A percentile compares a stretch with the other conserved stretches of the same genome.
Evolutionary conservation across 805 yeast genomes (phyloP).

Genomic region (Metschnikowia lochheadii): DNA sequence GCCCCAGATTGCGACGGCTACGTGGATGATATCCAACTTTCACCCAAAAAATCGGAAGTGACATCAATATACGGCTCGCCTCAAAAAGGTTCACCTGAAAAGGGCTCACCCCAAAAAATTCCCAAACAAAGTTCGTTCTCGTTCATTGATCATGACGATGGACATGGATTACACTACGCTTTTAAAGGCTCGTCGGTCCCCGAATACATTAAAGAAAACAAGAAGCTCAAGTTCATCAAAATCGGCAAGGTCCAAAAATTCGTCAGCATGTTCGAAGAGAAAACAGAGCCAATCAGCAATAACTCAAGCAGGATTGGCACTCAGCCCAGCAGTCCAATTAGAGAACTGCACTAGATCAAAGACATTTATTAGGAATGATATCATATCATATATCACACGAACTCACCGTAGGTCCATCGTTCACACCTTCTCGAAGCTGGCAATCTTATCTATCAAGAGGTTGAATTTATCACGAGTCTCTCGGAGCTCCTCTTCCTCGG

Average conservation of each 20-base stretch:
- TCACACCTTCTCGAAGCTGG: constrained; percentile 9
- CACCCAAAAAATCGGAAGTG: background rate
- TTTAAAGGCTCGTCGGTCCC: constrained; percentile 25
- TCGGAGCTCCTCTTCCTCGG: constrained; percentile 21
- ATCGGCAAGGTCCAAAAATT: constrained; percentile 45
- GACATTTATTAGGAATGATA: background rate
- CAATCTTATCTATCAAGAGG: constrained; percentile 14
- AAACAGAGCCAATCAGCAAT: constrained; percentile 14
- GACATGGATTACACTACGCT: constrained; percentile 29
- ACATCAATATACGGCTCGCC: background rate
- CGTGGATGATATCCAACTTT: background rate
- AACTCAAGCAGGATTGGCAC: constrained; percentile 14
- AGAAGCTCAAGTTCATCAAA: constrained; percentile 41
- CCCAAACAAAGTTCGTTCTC: constrained; percentile 18
- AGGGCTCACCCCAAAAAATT: background rate
- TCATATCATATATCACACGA: background rate
- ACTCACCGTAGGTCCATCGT: background rate
- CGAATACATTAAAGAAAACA: constrained; percentile 36
- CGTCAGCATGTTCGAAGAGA: constrained; percentile 41
- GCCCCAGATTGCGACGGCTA: background rate
- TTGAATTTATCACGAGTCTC: constrained; percentile 29
- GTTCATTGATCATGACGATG: constrained; percentile 26
- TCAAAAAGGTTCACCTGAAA: background rate
- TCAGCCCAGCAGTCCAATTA: constrained; percentile 16
- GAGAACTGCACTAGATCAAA: background rate